Conservation (phyloP, 768 basidiomycete genomes). For the Boletus vermiculosoides region DNA sequence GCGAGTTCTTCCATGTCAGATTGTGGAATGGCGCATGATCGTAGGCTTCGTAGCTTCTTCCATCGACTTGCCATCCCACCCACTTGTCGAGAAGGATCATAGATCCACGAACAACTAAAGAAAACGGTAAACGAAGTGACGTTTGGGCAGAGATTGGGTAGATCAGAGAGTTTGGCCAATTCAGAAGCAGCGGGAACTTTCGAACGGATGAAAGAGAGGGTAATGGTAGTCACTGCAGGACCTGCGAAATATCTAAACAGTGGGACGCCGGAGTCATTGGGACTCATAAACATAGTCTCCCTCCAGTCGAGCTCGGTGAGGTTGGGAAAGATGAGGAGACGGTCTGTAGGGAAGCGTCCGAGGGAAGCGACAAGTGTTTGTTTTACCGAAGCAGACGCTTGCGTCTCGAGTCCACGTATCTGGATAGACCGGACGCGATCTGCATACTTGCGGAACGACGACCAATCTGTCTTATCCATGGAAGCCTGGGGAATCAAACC, state of each 20-base stretch:
- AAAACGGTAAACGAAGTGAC: not conserved
- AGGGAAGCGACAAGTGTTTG: not conserved
- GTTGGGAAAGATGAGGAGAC: not conserved
- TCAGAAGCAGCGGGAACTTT: not conserved
- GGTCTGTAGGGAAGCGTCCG: not conserved
- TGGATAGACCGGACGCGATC: not conserved
- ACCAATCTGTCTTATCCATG: not conserved
- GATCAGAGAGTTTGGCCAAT: not conserved
- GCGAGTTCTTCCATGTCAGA: not conserved
- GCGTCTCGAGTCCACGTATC: not conserved
- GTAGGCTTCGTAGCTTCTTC: not conserved
- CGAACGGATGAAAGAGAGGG: not conserved
- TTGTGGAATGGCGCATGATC: not conserved
- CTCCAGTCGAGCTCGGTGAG: not conserved
- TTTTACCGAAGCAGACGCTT: not conserved
- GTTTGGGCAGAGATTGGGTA: not conserved
- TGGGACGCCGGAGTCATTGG: not conserved
- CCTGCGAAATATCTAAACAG: not conserved
- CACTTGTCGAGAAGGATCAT: not conserved
- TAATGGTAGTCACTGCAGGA: not conserved
- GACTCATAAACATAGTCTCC: not conserved
- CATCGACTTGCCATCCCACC: not conserved
- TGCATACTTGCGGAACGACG: not conserved
- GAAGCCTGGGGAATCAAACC: not conserved
- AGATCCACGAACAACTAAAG: not conserved